phyloP scores from a whole-genome alignment of 306 rosid species.

The Gynostemma pentaphyllum region DNA sequence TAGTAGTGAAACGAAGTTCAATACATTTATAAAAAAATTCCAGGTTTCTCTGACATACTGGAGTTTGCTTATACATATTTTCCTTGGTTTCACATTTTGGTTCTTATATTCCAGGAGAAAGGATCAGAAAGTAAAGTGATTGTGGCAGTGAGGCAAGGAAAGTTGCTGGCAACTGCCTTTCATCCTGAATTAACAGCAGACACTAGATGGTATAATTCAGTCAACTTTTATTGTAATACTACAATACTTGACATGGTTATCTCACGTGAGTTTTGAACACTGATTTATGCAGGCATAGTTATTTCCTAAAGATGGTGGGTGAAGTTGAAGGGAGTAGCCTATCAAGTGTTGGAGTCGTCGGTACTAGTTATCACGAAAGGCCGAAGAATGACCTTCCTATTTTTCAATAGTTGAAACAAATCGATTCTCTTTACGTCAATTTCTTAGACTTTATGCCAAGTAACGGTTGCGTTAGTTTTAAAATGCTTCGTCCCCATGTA shows the following conservation, averaged over 20 bases:
- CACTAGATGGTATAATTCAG: slow-evolving; percentile 56
- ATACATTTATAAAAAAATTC: background rate
- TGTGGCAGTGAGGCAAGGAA: slow-evolving; percentile 88
- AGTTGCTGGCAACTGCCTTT: slow-evolving; percentile 79
- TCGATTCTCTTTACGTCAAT: background rate
- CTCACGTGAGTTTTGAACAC: slow-evolving; percentile 20
- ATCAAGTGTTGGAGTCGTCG: slow-evolving; percentile 20
- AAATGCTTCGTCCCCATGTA: background rate
- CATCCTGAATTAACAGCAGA: slow-evolving; percentile 98
- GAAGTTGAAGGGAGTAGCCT: slow-evolving; percentile 47
- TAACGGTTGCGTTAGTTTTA: background rate
- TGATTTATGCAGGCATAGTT: slow-evolving; percentile 75
- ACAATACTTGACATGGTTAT: background rate
- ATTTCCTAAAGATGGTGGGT: slow-evolving; percentile 64
- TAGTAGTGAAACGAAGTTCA: background rate
- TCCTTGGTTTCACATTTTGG: slow-evolving; percentile 9
- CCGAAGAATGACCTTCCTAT: slow-evolving; percentile 57
- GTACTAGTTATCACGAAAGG: slow-evolving; percentile 18
- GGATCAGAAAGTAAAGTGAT: slow-evolving; percentile 48
- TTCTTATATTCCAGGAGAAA: slow-evolving; percentile 42
- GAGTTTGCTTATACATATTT: background rate
- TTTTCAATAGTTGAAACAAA: slow-evolving; percentile 30
- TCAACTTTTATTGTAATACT: background rate
- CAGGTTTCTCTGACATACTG: background rate
- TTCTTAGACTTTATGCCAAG: background rate